Base-by-base conservation (phyloP, 768 basidiomycete species). In the Russula ochroleuca region DNA sequence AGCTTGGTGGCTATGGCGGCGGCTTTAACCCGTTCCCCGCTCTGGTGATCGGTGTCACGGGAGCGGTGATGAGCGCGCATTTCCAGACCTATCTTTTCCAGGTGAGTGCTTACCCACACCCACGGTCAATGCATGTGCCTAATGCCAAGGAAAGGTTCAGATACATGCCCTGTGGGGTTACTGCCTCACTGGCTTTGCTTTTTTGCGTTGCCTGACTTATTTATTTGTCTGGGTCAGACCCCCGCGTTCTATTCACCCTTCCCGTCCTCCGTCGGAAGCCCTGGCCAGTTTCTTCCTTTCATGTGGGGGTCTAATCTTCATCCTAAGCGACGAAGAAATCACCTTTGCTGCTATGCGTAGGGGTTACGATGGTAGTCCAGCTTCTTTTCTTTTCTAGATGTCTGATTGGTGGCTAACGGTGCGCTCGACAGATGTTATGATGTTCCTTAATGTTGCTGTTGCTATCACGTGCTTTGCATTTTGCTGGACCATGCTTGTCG, bases 21-120 rank as follows among this genome's bases (percentile, higher is more conserved):
- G 88, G 87, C 73, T 95, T 94, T 74, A 96, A 95, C 71, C 92
- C 94, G 5, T 91, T 96, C 77, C 91, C 94, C 1, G 95, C 95
- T 4, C 79, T 98, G 38, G 92, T 92, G 37, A 92, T 96, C 62
- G 93, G 92, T n/a, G 84, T 94, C 45, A 95, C 94, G 13, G 96
- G 95, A 23, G 82, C 87, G 2, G 95, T 92, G 2, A 97, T 98
- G 96, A 83, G 88, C 14, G 92, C 93, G 0, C 96, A 98, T 73
- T 81, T 83, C 59, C 95, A 98, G 74, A 82, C 83, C 1, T 98
- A 96, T 75, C 75, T 90, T n/a, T 97, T 97, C 78, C 91, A 91
- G 75, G 86, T 82, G 67, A 47, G 72, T 58, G 21, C 17, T 7
- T 3, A 28, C 14, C n/a, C 38, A n/a, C 17, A 23, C 17, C 11